Evolutionary conservation across 257 asterid species (phyloP), one percentile per base, ranked within the genome.

Genomic region (Rhazya stricta): DNA sequence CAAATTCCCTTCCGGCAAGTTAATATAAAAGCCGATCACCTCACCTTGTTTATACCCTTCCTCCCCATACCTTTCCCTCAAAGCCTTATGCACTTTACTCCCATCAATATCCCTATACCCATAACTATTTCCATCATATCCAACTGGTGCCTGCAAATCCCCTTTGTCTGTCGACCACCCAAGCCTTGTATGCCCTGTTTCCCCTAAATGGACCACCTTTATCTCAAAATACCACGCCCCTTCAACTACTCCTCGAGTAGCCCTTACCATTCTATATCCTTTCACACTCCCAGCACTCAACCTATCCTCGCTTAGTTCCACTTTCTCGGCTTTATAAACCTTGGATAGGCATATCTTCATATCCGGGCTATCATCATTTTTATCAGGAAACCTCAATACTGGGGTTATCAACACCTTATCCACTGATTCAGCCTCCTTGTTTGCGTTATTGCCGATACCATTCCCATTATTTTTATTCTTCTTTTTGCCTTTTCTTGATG

Each of bases 201-300:
- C 98, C 60, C 99, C 99, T 83, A 95, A 84, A 74, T 86, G 87
- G 81, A 86, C 86, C 45, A 95, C 87, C 79, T 83, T 92, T 77
- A 95, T 88, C 92, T 95, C 99, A 61, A 86, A 95, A 81, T 88
- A 92, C 99, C 99, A 95, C 1, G 97, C 89, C n/a, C 98, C 96
- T 53, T 92, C 96, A 11, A 63, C 81, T 58, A 92, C 97, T 19
- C 98, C 98, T 37, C 98, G 82, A 3, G 98, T 95, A 6, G 97
- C 99, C 82, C 97, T 91, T 76, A 88, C 98, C 99, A 92, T 95
- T 69, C 98, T 87, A 58, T 91, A 95, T 69, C 99, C 99, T 84
- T 95, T 95, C 19, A 96, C 84, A 89, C 97, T 92, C 27, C 97
- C 91, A 9, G 98, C 99, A 66, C 81, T 88, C 81, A 95, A 78